These are phyloP conservation scores for Talaromyces sp. DNA, from an alignment of 2,329 filamentous ascomycete species.

Conservation along the genomic window DNA sequence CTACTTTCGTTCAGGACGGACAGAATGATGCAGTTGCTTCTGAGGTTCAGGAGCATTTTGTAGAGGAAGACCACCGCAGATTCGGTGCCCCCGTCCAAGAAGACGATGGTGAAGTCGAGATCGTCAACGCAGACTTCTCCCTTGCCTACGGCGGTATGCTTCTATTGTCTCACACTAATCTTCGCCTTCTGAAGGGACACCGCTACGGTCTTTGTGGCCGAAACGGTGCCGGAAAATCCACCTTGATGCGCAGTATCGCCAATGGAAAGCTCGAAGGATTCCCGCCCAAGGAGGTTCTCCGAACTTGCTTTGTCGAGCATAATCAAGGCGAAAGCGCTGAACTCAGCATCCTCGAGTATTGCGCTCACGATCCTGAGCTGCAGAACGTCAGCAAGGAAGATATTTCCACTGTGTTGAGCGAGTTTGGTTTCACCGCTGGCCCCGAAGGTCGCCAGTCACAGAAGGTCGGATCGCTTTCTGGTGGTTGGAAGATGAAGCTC, in stretches of 20 bases:
- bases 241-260: conserved; percentile 93
- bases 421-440: conserved; percentile 90
- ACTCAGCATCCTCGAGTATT: conserved; percentile 90
- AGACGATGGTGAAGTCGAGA: conserved; percentile 88
- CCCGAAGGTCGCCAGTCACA: conserved; percentile 84
- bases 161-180: conserved; percentile 89
- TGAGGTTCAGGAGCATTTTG: conserved; percentile 70
- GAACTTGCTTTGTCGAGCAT: conserved; percentile 97
- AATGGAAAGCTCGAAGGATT: conserved; percentile 96
- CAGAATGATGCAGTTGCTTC: conserved; percentile 64
- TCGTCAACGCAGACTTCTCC: conserved; percentile 97
- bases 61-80: conserved; percentile 81
- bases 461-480: conserved; percentile 89
- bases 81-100: conserved; percentile 80
- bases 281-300: conserved; percentile 83
- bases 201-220: conserved; percentile 95
- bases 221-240: conserved; percentile 98
- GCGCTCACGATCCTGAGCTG: conserved; percentile 82
- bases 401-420: conserved; percentile 76
- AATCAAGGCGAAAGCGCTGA: conserved; percentile 98
- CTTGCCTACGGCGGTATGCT: conserved; percentile 98
- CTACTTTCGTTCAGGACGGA: conserved; percentile 61
- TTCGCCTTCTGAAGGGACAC: conserved; percentile 91
- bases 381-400: conserved; percentile 72
- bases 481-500: conserved; percentile 99